Base-by-base conservation (phyloP, 78 protist species). In the Polysphondylium violaceum region DNA sequence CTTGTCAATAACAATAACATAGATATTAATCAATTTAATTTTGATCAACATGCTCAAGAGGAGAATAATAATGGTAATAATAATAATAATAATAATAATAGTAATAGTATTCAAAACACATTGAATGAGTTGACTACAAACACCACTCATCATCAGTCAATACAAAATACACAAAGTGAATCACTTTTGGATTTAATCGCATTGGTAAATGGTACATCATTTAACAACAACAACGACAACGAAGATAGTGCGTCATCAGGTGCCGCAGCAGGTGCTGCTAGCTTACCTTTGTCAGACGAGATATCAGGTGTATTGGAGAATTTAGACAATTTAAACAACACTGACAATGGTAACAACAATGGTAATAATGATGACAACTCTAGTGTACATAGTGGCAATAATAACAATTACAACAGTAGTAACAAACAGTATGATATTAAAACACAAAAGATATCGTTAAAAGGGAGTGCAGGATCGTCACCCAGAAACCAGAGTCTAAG, bases 11-110 rank as follows among this genome's bases (percentile, higher is more conserved):
- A 3, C 8, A 14, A 38, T 14, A 64, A 38, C 19, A 50, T 35
- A 29, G 40, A 43, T 59, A 21, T 78, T 2, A 75, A 67, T 64
- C 76, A 50, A 36, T 47, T 78, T 21, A 64, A 78, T 47, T 43
- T 56, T n/a, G 27, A 47, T 29, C 38, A 56, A 11, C 61, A 51
- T 21, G 12, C 55, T 50, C n/a, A n/a, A n/a, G n/a, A n/a, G n/a
- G n/a, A n/a, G n/a, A n/a, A 21, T 61, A 55, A 55, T 2, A 55
- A 55, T 6, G 19, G 19, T 6, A 36, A 16, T 35, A 61, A 61
- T 21, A 25, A 35, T 65, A 51, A 65, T n/a, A n/a, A n/a, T n/a
- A n/a, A n/a, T n/a, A n/a, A n/a, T n/a, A n/a, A n/a, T n/a, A n/a
- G n/a, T n/a, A n/a, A n/a, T n/a, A n/a, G n/a, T n/a, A n/a, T n/a